phyloP scores from a whole-genome alignment of 495 filamentous ascomycete genomes.

The Aspergillus haitiensis region DNA sequence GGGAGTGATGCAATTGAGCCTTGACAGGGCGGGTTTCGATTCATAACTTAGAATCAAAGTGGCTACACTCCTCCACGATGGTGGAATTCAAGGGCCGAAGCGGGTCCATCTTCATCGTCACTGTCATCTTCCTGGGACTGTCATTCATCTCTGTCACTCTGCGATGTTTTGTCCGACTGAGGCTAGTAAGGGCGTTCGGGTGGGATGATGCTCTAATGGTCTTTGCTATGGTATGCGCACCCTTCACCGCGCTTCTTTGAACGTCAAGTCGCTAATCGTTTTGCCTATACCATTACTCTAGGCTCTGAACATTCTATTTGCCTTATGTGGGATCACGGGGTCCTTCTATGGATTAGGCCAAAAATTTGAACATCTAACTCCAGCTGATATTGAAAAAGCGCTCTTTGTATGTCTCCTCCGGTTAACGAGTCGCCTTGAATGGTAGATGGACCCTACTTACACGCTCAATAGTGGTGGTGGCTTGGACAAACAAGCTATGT shows the following conservation, averaged over 20 bases:
- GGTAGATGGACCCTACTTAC: background rate
- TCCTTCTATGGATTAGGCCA: constrained; percentile 41
- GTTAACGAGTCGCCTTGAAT: background rate
- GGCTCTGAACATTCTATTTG: constrained; percentile 39
- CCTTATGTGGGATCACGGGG: constrained; percentile 41
- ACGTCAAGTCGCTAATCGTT: background rate
- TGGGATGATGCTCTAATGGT: constrained; percentile 49
- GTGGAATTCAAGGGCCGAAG: constrained; percentile 39
- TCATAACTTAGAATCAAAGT: background rate
- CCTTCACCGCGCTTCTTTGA: background rate
- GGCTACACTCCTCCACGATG: constrained; percentile 27
- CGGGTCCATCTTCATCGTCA: constrained; percentile 40
- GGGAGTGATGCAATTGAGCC: constrained; percentile 4
- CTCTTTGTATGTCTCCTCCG: constrained; percentile 42
- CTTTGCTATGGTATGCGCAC: constrained; percentile 39
- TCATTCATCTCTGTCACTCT: constrained; percentile 42
- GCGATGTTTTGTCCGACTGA: constrained; percentile 44
- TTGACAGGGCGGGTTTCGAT: background rate
- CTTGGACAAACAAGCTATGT: constrained; percentile 41
- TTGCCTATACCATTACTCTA: constrained; percentile 2
- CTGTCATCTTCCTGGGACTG: constrained; percentile 38
- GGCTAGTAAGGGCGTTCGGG: constrained; percentile 43
- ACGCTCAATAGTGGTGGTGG: constrained; percentile 42
- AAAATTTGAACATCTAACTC: constrained; percentile 18
- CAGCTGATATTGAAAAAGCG: constrained; percentile 32